Evolutionary conservation across 75 land plant species (phyloP).

Genomic region (Larix kaempferi): DNA sequence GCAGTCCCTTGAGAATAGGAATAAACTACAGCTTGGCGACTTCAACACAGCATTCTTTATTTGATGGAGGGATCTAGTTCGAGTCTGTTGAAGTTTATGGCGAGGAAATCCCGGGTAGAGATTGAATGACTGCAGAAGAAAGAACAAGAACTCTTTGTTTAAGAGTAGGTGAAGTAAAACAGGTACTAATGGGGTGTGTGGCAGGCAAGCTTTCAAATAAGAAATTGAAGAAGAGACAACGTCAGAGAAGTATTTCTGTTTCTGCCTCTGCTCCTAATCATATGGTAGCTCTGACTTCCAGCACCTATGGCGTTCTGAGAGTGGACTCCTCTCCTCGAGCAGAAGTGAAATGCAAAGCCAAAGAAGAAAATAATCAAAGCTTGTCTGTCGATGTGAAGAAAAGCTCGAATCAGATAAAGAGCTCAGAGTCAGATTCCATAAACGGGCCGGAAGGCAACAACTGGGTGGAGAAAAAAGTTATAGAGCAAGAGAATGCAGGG

Average conservation of each 20-base stretch:
- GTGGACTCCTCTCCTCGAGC: conserved; percentile 3
- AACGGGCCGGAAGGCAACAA: neutral
- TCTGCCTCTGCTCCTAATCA: conserved; percentile 13
- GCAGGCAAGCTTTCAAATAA: neutral
- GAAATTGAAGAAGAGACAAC: neutral
- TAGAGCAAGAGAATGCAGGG: neutral
- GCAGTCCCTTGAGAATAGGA: too few species aligned
- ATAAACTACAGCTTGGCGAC: too few species aligned
- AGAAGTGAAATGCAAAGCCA: neutral
- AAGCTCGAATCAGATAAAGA: neutral
- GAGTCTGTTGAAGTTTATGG: too few species aligned
- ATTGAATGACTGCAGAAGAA: too few species aligned
- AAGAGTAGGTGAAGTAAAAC: conserved; percentile 11
- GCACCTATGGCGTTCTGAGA: conserved; percentile 29
- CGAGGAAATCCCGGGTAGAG: too few species aligned
- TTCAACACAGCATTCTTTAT: too few species aligned
- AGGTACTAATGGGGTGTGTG: conserved; percentile 2
- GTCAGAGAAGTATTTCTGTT: neutral
- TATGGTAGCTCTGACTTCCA: conserved; percentile 37
- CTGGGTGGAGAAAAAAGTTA: conserved; percentile 5
- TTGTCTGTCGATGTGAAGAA: neutral
- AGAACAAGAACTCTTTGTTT: too few species aligned
- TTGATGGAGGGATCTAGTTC: too few species aligned
- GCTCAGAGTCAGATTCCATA: neutral
- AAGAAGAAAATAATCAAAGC: neutral